Conservation (phyloP, 208 protist species). For the Zelonia costaricensis region DNA sequence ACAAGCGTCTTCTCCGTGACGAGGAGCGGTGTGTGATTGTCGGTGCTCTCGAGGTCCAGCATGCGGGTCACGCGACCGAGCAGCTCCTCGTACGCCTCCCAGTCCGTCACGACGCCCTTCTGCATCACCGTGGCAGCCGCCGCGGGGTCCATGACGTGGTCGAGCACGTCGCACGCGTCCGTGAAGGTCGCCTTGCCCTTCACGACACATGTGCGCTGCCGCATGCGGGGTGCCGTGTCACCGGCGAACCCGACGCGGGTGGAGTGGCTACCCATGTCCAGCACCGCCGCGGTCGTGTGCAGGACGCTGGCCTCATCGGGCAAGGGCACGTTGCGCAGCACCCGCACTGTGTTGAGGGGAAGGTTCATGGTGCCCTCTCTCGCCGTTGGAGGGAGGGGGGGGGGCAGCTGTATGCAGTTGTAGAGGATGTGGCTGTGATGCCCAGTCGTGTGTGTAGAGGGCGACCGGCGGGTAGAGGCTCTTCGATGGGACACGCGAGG, state of each 20-base stretch:
- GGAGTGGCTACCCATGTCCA: slow-evolving; percentile 86
- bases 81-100: slow-evolving; percentile 88
- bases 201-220: slow-evolving; percentile 71
- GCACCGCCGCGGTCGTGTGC: slow-evolving; percentile 78
- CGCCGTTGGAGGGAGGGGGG: neutral
- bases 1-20: slow-evolving; percentile 90
- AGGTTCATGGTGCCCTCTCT: slow-evolving; percentile 82
- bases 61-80: slow-evolving; percentile 72
- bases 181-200: slow-evolving; percentile 36
- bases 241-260: slow-evolving; percentile 87
- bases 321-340: slow-evolving; percentile 85
- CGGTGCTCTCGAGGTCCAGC: slow-evolving; percentile 51
- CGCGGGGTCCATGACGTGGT: slow-evolving; percentile 13
- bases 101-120: slow-evolving; percentile 73
- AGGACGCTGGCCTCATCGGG: slow-evolving; percentile 84
- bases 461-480: no score
- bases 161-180: slow-evolving; percentile 48
- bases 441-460: no score
- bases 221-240: slow-evolving; percentile 81
- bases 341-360: slow-evolving; percentile 80
- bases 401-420: no score
- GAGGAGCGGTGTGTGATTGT: slow-evolving; percentile 77
- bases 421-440: no score
- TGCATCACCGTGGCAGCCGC: slow-evolving; percentile 38
- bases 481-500: neutral